Base-by-base conservation (phyloP, 192 early-diverging fungal species). In the Linnemannia zychae region DNA sequence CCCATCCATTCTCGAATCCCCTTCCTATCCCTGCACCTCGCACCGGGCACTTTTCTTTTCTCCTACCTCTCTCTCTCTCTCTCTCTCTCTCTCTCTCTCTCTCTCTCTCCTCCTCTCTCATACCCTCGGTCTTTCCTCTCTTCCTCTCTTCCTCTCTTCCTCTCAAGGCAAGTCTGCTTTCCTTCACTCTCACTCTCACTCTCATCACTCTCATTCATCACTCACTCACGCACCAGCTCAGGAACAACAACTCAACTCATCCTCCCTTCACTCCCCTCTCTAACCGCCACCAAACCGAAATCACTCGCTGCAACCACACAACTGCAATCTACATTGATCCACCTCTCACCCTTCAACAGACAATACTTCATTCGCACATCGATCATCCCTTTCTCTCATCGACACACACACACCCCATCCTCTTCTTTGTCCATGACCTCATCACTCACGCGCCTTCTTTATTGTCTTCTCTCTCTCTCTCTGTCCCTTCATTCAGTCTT, bases 1-100 rank as follows among this genome's bases (percentile, higher is more conserved):
- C 5, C 33, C 65, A 73, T 38, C 28, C 48, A 74, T 78, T 78
- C 76, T 65, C 48, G 81, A 76, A 76, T 77, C 75, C 82, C 72
- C 82, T 38, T 78, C 71, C 75, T 33, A 36, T 68, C 79, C 72
- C 47, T 34, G 48, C 67, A 47, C 63, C 63, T 74, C 65, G 17
- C 60, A 38, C 65, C 15, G 48, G 52, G 47, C 38, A 28, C 69
- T 1, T 68, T 12, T 24, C 15, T 66, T 20, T 4, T 34, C 24
- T 11, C 28, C 34, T 9, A 22, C 28, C 38, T 1, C 13, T 38
- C 44, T 60, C 44, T 22, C 46, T 44, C 47, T 48, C 44, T 53
- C 20, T 28, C 38, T 28, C 67, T 48, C 49, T 24, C 37, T 72
- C 48, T 53, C 66, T 48, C 28, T 22, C 44, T 46, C 22, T 47